phyloP scores from a whole-genome alignment of 2,329 filamentous ascomycete genomes.

The Cladophialophora bantiana region DNA sequence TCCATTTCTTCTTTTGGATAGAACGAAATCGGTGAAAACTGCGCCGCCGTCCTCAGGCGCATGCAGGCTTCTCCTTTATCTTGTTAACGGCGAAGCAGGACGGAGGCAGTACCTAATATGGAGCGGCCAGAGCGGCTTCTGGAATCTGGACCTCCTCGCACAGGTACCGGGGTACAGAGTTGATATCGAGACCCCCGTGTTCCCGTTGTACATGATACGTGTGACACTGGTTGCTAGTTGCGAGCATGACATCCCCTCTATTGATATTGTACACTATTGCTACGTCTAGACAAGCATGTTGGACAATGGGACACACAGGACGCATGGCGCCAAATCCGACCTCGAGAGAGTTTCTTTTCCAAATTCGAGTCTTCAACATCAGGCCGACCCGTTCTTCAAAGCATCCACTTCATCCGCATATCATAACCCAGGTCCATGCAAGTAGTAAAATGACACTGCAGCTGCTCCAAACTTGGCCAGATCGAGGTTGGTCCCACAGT shows the following conservation, averaged over 20 bases:
- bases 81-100: neutral
- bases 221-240: neutral
- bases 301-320: neutral
- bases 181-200: neutral
- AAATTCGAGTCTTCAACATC: neutral
- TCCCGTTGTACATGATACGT: neutral
- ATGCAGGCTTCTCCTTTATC: neutral
- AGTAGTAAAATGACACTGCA: neutral
- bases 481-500: neutral
- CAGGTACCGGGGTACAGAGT: neutral
- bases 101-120: neutral
- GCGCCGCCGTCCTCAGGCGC: neutral
- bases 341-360: neutral
- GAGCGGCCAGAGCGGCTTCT: neutral
- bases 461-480: neutral
- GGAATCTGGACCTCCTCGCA: neutral
- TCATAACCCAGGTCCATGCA: neutral
- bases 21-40: neutral
- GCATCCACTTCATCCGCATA: neutral
- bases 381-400: neutral
- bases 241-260: neutral
- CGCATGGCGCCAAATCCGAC: neutral
- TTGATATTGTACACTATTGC: constrained; percentile 5
- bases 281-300: neutral
- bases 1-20: too few relatives aligned